phyloP scores from a whole-genome alignment of 306 rosid species.

The Gastrolobium villosum region DNA sequence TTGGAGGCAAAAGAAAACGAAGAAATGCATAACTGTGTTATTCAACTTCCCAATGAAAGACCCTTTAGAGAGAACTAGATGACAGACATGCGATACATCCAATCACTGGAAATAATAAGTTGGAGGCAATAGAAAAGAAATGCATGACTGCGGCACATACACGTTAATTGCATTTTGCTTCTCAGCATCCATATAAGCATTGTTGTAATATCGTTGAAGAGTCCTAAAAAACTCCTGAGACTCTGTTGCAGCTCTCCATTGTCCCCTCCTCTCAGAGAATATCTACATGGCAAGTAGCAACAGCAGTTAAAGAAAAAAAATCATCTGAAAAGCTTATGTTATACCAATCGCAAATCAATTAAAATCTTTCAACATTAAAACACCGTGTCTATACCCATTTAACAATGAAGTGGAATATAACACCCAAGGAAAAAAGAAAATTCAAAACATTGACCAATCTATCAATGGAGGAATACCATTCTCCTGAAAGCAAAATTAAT shows the following conservation, averaged over 20 bases:
- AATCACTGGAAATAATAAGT: neutral
- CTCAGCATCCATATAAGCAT: constrained; percentile 76
- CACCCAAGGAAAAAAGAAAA: neutral
- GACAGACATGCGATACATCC: constrained; percentile 1
- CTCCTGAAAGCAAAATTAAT: constrained; percentile 1
- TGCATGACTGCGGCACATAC: constrained; percentile 47
- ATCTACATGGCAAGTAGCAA: constrained; percentile 59
- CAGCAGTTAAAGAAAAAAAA: constrained; percentile 2
- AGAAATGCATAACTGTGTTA: neutral
- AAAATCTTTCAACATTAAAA: constrained; percentile 25
- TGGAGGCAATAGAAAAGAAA: neutral
- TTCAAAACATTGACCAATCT: constrained; percentile 2
- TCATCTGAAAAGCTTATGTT: neutral
- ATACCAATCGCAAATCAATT: constrained; percentile 19
- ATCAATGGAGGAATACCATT: neutral
- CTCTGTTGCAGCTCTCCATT: constrained; percentile 88
- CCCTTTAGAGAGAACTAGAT: neutral
- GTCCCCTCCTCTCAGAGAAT: constrained; percentile 89
- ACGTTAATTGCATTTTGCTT: constrained; percentile 83
- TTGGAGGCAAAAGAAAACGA: neutral
- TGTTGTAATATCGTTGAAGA: constrained; percentile 79
- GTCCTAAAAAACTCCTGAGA: constrained; percentile 87
- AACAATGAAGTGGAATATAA: neutral
- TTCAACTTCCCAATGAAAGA: neutral
- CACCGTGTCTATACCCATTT: neutral